Base-by-base conservation (phyloP, 2,329 filamentous ascomycete genomes). In the Passalora sequoiae region DNA sequence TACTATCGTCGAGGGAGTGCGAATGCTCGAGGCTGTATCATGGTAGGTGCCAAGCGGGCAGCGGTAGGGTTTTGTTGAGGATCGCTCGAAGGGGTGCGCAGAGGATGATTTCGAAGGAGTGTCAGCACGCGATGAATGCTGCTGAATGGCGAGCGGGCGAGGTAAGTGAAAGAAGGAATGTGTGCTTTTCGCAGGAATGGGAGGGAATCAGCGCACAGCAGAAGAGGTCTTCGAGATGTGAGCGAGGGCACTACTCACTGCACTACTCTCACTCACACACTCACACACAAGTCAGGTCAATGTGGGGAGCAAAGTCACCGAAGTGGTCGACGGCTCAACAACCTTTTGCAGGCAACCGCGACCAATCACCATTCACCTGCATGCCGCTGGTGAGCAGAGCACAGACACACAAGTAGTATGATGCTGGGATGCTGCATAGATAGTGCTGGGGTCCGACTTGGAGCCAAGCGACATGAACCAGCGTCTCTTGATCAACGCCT, bases 11-110 rank as follows among this genome's bases (percentile, higher is more conserved):
- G 32, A 44, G 40, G 36, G 31, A 33, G 25, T 20, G 46, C 38
- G 41, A 47, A 43, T 29, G 45, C 33, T 33, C 35, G 38, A 29
- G 43, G 40, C 44, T 37, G 44, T 57, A 44, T 53, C 54, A 56
- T 56, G 25, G 44, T 47, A 45, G 46, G 38, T 45, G 46, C 40
- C 41, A 39, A 27, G 24, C 24, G 12, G n/a, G 6, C 24, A 38
- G 37, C 42, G 12, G 36, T 24, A 36, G 15, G 6, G 30, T 40
- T 49, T 31, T 43, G 47, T 50, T 50, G 47, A 36, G 43, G 38
- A 29, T 33, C 19, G 33, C 12, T 24, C 21, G 31, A 15, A 4
- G 19, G 17, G 33, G 19, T 6, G 20, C 13, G 4, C 17, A 33
- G 30, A 15, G 13, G 8, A 12, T 19, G 2, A 9, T 19, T 33